Percentiles rank a stretch among this genome's conserved stretches.
phyloP scores from a whole-genome alignment of 176 grass and related monocot genomes.

The Puccinellia tenuiflora region DNA sequence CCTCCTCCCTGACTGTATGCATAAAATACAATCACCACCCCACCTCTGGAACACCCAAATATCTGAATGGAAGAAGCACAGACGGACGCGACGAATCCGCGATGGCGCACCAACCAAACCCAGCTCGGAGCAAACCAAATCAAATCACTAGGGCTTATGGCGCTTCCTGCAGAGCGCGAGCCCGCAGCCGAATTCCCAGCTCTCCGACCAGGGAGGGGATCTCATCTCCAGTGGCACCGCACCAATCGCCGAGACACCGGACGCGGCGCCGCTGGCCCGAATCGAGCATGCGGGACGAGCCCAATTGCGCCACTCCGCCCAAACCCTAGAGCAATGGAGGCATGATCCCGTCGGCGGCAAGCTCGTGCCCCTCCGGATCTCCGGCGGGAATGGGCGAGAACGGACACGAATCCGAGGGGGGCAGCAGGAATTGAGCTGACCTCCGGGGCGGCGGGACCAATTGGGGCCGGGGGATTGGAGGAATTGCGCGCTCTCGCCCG shows the following conservation, averaged over 20 bases:
- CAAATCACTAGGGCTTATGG: slow-evolving; percentile 53
- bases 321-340: slow-evolving; percentile 64
- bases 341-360: slow-evolving; percentile 33
- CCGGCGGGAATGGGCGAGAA: background rate
- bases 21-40: slow-evolving; percentile 32
- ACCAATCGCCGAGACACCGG: slow-evolving; percentile 30
- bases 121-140: slow-evolving; percentile 46
- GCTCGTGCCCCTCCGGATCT: slow-evolving; percentile 33
- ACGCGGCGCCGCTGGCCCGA: slow-evolving; percentile 8
- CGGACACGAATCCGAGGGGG: slow-evolving; percentile 32
- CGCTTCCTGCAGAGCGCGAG: slow-evolving; percentile 61
- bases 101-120: slow-evolving; percentile 1
- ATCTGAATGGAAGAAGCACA: background rate
- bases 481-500: slow-evolving; percentile 20
- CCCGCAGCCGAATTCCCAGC: slow-evolving; percentile 49
- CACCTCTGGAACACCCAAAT: slow-evolving; percentile 1
- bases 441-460: slow-evolving; percentile 25
- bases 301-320: slow-evolving; percentile 26
- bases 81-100: slow-evolving; percentile 10
- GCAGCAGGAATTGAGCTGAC: slow-evolving; percentile 47
- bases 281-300: slow-evolving; percentile 24
- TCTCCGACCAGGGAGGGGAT: slow-evolving; percentile 47
- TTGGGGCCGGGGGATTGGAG: slow-evolving; percentile 15
- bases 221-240: slow-evolving; percentile 52
- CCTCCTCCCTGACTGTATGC: slow-evolving; percentile 46